A percentile compares a stretch with the other conserved stretches of the same genome.
phyloP scores from a whole-genome alignment of 1,284 basidiomycete species.

The Golubevia sp. region DNA sequence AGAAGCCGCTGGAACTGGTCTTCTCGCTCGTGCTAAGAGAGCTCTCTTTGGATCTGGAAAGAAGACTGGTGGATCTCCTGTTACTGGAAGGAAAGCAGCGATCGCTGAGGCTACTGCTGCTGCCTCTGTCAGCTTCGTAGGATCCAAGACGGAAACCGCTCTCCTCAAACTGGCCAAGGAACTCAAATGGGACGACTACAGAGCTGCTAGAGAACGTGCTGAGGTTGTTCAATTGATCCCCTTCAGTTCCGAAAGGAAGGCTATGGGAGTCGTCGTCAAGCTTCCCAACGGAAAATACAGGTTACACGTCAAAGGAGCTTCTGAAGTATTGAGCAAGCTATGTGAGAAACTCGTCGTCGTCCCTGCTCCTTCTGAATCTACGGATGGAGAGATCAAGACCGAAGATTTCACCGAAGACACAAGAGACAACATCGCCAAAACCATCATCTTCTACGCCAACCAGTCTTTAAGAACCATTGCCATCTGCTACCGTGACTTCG shows the following conservation, averaged over 20 bases:
- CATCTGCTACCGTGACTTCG: constrained; percentile 86
- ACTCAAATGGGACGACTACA: constrained; percentile 80
- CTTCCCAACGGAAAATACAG: constrained; percentile 70
- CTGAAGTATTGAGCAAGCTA: constrained; percentile 82
- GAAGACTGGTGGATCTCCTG: constrained; percentile 3
- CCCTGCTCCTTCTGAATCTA: constrained; percentile 17
- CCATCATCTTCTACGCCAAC: constrained; percentile 95
- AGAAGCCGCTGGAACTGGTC: constrained; percentile 66
- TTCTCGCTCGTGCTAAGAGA: not conserved
- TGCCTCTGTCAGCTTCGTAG: constrained; percentile 71
- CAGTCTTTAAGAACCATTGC: constrained; percentile 92
- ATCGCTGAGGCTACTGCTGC: constrained; percentile 1
- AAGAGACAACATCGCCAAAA: constrained; percentile 79
- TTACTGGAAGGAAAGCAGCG: not conserved
- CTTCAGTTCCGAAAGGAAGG: constrained; percentile 91
- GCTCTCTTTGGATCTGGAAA: not conserved
- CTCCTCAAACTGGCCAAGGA: constrained; percentile 87
- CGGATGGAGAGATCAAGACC: constrained; percentile 67
- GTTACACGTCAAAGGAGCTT: constrained; percentile 88
- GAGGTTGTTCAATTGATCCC: constrained; percentile 86
- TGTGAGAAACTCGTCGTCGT: constrained; percentile 77
- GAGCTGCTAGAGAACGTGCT: constrained; percentile 71
- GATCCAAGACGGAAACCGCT: constrained; percentile 95
- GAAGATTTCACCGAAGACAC: constrained; percentile 70
- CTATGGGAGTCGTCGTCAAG: constrained; percentile 89